These are phyloP conservation scores for Tolypocladium ophioglossoides DNA, from an alignment of 2,329 filamentous ascomycete genomes.

Conservation along the genomic window DNA sequence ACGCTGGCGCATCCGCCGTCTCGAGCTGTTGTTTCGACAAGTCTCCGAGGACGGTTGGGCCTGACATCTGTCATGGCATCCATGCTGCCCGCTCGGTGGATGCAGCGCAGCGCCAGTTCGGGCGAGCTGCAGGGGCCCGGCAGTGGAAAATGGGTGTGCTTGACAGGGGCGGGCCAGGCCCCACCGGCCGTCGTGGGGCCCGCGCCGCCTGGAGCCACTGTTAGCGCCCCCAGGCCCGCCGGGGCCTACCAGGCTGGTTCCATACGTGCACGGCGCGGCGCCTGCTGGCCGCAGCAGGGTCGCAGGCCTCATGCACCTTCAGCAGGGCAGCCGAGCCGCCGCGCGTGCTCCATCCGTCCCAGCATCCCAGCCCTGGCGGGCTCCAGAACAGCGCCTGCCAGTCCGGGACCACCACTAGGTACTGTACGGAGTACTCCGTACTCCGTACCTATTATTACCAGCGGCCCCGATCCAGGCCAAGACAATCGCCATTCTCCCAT, in stretches of 20 bases:
- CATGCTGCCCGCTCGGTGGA: background rate
- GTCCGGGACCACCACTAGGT: too few species aligned
- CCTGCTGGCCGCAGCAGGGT: background rate
- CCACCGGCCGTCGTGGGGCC: background rate
- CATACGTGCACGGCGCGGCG: background rate
- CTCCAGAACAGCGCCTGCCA: too few species aligned
- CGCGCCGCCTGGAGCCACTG: background rate
- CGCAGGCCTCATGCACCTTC: background rate
- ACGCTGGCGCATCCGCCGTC: background rate
- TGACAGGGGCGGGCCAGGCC: background rate
- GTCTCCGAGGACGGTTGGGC: background rate
- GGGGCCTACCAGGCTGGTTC: background rate
- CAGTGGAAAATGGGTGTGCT: background rate
- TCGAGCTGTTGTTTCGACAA: background rate
- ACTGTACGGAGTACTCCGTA: too few species aligned
- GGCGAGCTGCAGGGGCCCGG: background rate
- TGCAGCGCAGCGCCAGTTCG: background rate
- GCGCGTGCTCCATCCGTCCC: background rate
- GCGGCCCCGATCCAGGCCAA: background rate
- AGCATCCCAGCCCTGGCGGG: background rate
- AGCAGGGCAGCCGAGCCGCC: background rate
- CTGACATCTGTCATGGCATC: too few species aligned
- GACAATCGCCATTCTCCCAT: background rate
- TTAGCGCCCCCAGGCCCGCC: background rate
- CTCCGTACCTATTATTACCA: too few species aligned